These are phyloP conservation scores for Fusarium sarcochroum DNA, from an alignment of 2,329 filamentous ascomycete genomes.

Conservation along the genomic window DNA sequence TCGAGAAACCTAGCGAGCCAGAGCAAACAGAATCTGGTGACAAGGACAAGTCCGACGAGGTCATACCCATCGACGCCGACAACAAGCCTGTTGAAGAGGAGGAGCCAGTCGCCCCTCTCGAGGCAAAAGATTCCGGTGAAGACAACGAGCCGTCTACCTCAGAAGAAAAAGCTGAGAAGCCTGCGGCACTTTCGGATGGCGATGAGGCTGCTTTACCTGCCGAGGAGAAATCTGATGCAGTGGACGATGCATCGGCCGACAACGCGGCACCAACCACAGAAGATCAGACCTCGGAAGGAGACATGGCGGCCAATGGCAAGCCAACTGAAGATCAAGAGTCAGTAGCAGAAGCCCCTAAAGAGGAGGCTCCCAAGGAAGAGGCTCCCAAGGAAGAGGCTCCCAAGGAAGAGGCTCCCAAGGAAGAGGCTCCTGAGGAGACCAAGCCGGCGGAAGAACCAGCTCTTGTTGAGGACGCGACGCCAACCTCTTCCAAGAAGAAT, in stretches of 20 bases:
- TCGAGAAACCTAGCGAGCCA: not conserved
- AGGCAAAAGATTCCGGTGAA: not conserved
- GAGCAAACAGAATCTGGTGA: constrained; percentile 17
- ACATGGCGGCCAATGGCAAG: constrained; percentile 6
- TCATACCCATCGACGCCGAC: not conserved
- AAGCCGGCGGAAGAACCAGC: constrained; percentile 15
- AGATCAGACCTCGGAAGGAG: constrained; percentile 8
- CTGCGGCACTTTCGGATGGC: not conserved
- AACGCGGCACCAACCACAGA: constrained; percentile 3
- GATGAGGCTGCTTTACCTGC: not conserved
- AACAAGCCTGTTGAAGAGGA: constrained; percentile 7
- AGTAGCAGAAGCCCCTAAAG: not conserved
- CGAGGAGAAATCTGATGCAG: not conserved
- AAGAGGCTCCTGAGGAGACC: constrained; percentile 6
- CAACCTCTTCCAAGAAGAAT: constrained; percentile 11
- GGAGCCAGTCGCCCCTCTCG: not conserved
- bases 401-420: constrained; percentile 1
- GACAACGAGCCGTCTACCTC: not conserved
- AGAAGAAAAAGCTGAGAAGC: constrained; percentile 2
- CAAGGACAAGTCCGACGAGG: not conserved
- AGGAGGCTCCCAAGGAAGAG: not conserved
- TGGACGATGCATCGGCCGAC: not conserved
- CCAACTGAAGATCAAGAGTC: constrained; percentile 1
- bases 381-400: not conserved
- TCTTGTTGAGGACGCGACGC: not conserved